Evolutionary conservation across 495 filamentous ascomycete genomes (phyloP), one percentile per base, ranked within the genome.

Genomic region (Lichina pygmaea): DNA sequence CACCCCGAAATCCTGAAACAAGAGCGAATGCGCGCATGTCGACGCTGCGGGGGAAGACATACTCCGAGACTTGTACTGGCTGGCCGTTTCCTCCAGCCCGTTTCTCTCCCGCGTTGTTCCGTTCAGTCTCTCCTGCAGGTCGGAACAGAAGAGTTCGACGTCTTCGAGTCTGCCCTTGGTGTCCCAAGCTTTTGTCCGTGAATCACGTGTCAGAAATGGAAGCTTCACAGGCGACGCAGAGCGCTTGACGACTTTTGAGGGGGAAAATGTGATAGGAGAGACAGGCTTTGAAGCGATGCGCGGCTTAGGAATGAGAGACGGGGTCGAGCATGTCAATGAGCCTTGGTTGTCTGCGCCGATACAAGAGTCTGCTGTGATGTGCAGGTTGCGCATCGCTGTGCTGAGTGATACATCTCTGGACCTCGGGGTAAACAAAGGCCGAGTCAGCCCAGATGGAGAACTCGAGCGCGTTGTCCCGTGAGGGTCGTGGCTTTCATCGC

Each of bases 151-250:
- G 3, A 61, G 59, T 48, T 84, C 75, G 57, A 89, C 70, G 31
- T 67, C 60, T 46, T 72, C 68, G 48, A 86, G 65, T 42, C 71
- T 66, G 48, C 62, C 63, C 44, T 79, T 72, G 46, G 74, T 70
- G 57, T 92, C 78, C 69, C 73, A 85, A 54, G 59, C 68, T 48
- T 53, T 59, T 50, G 67, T 55, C 60, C 74, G 72, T 64, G 81
- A 80, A 58, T 72, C 62, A 61, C 79, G 84, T 38, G 67, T 76
- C 51, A 93, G 66, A 62, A 68, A 91, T 7, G 50, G 47, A 33
- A 49, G 42, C n/a, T 49, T 33, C 51, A 52, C 62, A 51, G 57
- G 53, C 54, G 53, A 54, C 52, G 47, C 48, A 49, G 47, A 46
- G 52, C 41, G 53, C 49, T 44, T 59, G 46, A 30, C 50, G 36